Base-by-base conservation (phyloP, 371 early-diverging fungal genomes). In the Actinomortierella ambigua region DNA sequence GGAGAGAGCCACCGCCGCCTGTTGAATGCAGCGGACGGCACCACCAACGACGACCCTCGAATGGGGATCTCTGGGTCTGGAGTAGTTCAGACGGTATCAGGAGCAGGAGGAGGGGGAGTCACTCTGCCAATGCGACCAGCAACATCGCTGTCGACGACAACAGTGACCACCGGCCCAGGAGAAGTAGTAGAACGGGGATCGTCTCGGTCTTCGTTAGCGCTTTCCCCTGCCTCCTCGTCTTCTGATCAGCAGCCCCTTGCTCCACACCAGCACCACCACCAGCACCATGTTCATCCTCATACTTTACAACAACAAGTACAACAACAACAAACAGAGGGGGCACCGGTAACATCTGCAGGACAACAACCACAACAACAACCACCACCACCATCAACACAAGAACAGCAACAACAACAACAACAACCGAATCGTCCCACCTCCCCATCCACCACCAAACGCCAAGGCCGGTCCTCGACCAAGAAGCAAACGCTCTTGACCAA, bases 401-500 rank as follows among this genome's bases (percentile, higher is more conserved):
- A 46, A 17, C 49, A 49, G 13, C 49, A 49, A 23, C 49, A 49
- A 49, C 49, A 46, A 46, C 8, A 46, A 17, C 22, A 17, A 46
- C 46, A 46, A 46, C 46, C 46, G 17, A 8, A 4, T 17, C 34
- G 26, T 1, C 41, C 40, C 24, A 28, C 14, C 18, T 34, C 53
- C 17, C n/a, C 34, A 15, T 15, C 53, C 3, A 53, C 24, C n/a
- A 51, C 20, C 34, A 34, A 34, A 34, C 34, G 34, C 34, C 34
- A 34, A 11, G 11, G 34, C 34, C 34, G 34, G 11, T 34, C 34
- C 34, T 18, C 53, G 34, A 34, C 28, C 1, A 13, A 18, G 11
- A 51, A 18, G 5, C 75, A 73, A 42, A 59, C 58, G 8, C 51
- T 63, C 3, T 50, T 73, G 28, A 73, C 75, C 43, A 66, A 67